A percentile compares a stretch with the other conserved stretches of the same genome.
phyloP scores from a whole-genome alignment of 257 asterid genomes.

The Przewalskia tangutica region DNA sequence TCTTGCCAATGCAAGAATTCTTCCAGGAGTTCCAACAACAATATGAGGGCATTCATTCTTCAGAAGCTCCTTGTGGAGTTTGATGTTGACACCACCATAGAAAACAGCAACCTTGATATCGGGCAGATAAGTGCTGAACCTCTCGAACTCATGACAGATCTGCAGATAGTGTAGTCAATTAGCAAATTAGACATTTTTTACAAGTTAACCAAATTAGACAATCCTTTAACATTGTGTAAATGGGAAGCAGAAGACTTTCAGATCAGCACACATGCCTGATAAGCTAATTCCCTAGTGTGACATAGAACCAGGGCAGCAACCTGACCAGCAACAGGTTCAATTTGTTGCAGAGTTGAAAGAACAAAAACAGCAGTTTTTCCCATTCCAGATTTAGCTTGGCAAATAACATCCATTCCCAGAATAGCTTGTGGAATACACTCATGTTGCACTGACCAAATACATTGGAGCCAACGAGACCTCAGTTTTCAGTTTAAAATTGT shows the following conservation, averaged over 20 bases:
- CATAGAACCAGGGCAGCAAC: conserved; percentile 82
- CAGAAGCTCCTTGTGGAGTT: conserved; percentile 69
- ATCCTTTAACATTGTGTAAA: not conserved
- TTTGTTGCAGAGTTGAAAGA: conserved; percentile 83
- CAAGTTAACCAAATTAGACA: not conserved
- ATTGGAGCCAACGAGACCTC: conserved; percentile 67
- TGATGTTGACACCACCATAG: conserved; percentile 78
- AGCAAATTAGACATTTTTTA: not conserved
- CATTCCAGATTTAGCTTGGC: conserved; percentile 98
- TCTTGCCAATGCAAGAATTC: conserved; percentile 71
- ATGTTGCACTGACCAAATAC: conserved; percentile 94
- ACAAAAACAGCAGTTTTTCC: conserved; percentile 94
- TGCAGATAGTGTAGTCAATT: conserved; percentile 17
- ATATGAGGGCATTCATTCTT: conserved; percentile 90
- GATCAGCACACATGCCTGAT: conserved; percentile 42
- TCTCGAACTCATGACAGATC: conserved; percentile 88
- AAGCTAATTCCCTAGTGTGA: conserved; percentile 82
- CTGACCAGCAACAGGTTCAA: conserved; percentile 81
- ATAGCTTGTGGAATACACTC: conserved; percentile 97
- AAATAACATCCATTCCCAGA: conserved; percentile 90
- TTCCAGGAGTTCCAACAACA: conserved; percentile 90
- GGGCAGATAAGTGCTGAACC: conserved; percentile 73
- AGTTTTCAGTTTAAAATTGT: conserved; percentile 52
- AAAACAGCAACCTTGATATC: conserved; percentile 81
- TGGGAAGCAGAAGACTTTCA: not conserved